phyloP scores from a whole-genome alignment of 768 basidiomycete species.

The Dacryopinax spathularia region DNA sequence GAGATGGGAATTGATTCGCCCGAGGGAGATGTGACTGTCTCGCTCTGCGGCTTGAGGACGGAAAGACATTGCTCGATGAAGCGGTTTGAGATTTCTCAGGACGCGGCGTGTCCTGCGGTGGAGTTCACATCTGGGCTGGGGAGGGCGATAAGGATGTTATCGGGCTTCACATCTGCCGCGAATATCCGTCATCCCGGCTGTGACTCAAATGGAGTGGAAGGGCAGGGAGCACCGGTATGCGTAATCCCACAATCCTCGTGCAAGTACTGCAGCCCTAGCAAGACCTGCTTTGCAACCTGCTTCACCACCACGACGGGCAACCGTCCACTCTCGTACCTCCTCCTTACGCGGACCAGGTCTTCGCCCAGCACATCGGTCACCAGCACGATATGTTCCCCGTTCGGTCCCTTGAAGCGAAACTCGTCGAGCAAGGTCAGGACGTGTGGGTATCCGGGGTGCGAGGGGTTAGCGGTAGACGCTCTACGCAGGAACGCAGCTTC shows the following conservation, averaged over 20 bases:
- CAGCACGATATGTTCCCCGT: slow-evolving; percentile 98
- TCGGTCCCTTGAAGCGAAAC: slow-evolving; percentile 90
- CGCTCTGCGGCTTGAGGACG: neutral
- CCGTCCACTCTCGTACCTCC: slow-evolving; percentile 94
- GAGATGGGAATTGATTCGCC: neutral
- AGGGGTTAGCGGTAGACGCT: slow-evolving; percentile 72
- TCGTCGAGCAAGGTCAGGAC: slow-evolving; percentile 97
- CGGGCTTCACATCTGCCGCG: slow-evolving; percentile 70
- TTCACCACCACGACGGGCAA: slow-evolving; percentile 85
- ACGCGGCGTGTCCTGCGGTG: slow-evolving; percentile 35
- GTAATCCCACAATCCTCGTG: slow-evolving; percentile 95
- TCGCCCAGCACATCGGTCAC: slow-evolving; percentile 98
- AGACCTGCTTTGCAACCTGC: slow-evolving; percentile 93
- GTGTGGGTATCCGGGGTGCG: slow-evolving; percentile 80
- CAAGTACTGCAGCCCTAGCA: slow-evolving; percentile 94
- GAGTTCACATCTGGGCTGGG: slow-evolving; percentile 89
- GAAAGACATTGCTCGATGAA: neutral
- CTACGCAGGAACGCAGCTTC: slow-evolving; percentile 58
- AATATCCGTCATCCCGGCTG: neutral
- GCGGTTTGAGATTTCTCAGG: slow-evolving; percentile 38
- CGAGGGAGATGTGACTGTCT: neutral
- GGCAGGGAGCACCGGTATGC: slow-evolving; percentile 42
- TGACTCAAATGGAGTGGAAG: too few species aligned
- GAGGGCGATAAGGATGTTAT: slow-evolving; percentile 93
- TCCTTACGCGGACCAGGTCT: slow-evolving; percentile 89